Evolutionary conservation across 2,329 filamentous ascomycete genomes (phyloP), one percentile per base, ranked within the genome.

Genomic region (Clathrospora elynae): DNA sequence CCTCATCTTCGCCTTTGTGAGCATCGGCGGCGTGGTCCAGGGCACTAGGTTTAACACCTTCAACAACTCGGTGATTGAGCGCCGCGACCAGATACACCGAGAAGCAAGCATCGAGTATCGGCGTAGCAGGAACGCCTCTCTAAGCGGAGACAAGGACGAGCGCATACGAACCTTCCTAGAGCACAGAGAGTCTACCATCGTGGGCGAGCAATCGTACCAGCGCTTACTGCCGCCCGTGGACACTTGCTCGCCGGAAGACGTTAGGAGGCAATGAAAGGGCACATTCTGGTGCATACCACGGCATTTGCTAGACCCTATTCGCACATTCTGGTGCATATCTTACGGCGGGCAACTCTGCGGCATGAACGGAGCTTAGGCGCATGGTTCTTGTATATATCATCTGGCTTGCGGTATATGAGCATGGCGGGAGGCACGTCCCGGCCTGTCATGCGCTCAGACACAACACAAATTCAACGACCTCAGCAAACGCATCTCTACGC

Each of bases 121-220:
- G 62, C 75, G 75, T 45, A 77, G 79, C 52, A 74, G 79, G 60
- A 69, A 77, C 57, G 74, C 81, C 41, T 73, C 77, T 48, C 75
- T 77, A 35, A 72, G 78, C 24, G 60, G 72, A 64, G 59, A 71
- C 46, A 68, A 70, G 38, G 68, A 77, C 28, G 73, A 76, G 60
- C 78, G 90, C 37, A 85, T 97, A 25, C 81, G 89, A 55, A 83
- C 75, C 40, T 97, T 97, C 62, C 55, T 97, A 45, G 82, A 83
- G 59, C 73, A 75, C 24, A 62, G 70, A 17, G 73, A 75, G 28
- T 66, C 69, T 10, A 57, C 73, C 12, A 61, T 63, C 23, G 48
- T 56, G 3, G 61, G 71, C 35, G 75, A 78, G 24, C 76, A 76
- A 42, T 71, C 68, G 36, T 73, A 74, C 33, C 68, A 72, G 35